A percentile compares a stretch with the other conserved stretches of the same genome.
Evolutionary conservation across 441 rosid species (phyloP).

Genomic region (Bruguiera hainesii): DNA sequence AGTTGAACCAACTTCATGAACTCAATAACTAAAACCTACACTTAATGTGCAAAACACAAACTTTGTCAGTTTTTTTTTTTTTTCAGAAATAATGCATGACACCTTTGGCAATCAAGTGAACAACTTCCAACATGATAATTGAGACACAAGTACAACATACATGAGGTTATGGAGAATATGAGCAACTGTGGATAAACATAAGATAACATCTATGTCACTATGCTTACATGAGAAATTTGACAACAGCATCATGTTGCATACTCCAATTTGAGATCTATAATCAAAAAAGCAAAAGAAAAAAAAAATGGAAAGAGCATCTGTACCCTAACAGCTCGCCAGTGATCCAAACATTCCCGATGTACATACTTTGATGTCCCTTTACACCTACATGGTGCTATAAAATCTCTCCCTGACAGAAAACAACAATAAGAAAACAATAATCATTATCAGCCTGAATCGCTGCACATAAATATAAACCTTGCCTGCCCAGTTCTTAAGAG

Average conservation of each 20-base stretch:
- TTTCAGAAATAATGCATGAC: too few species aligned
- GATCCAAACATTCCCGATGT: conserved; percentile 96
- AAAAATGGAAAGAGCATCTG: not conserved
- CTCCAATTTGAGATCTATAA: not conserved
- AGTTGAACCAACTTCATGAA: too few species aligned
- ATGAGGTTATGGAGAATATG: not conserved
- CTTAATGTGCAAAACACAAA: too few species aligned
- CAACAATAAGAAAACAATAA: conserved; percentile 1
- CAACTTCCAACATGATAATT: not conserved
- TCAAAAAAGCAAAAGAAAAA: not conserved
- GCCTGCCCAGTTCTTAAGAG: not conserved
- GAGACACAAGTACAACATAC: not conserved
- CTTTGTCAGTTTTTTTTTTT: too few species aligned
- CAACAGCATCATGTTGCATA: not conserved
- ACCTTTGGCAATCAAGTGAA: too few species aligned
- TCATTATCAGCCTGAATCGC: conserved; percentile 6
- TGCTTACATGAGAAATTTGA: conserved; percentile 1
- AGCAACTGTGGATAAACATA: not conserved
- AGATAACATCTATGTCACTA: conserved; percentile 6
- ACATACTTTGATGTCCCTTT: conserved; percentile 98
- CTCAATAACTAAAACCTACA: too few species aligned
- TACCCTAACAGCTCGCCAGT: conserved; percentile 97
- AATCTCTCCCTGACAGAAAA: conserved; percentile 78
- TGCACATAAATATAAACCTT: not conserved
- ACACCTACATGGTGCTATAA: conserved; percentile 99